These are phyloP conservation scores for Pulveroboletus sp. DNA, from an alignment of 768 basidiomycete species.

Conservation along the genomic window DNA sequence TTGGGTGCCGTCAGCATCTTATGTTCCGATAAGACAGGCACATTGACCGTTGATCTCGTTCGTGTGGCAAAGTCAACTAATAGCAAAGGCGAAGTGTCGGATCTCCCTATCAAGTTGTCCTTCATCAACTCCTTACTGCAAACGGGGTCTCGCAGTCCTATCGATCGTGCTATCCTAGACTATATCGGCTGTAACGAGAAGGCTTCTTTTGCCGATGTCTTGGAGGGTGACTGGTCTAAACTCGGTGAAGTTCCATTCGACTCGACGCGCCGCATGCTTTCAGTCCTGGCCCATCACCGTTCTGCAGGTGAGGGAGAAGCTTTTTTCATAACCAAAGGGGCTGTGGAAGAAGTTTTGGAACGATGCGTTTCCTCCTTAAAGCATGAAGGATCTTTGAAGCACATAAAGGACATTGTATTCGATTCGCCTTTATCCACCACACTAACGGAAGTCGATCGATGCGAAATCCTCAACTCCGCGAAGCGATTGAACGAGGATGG, in stretches of 20 bases:
- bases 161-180: constrained; percentile 34
- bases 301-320: constrained; percentile 15
- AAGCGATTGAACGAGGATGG: constrained; percentile 30
- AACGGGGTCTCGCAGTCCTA: constrained; percentile 35
- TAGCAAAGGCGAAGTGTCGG: constrained; percentile 18
- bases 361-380: constrained; percentile 22
- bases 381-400: constrained; percentile 13
- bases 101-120: constrained; percentile 25
- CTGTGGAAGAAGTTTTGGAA: constrained; percentile 33
- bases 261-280: constrained; percentile 35
- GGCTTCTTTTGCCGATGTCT: constrained; percentile 1
- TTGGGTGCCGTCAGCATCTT: constrained; percentile 50
- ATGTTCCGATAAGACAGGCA: constrained; percentile 68
- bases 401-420: constrained; percentile 10
- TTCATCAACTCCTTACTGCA: constrained; percentile 33
- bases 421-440: constrained; percentile 14
- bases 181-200: constrained; percentile 16
- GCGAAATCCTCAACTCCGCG: constrained; percentile 24
- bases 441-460: constrained; percentile 20
- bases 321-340: constrained; percentile 29
- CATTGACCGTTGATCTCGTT: constrained; percentile 41
- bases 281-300: constrained; percentile 30
- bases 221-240: constrained; percentile 26
- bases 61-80: constrained; percentile 34
- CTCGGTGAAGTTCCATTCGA: constrained; percentile 35